Evolutionary conservation across 73 alveolate species (phyloP).

Genomic region (Tetrahymena elliotti): DNA sequence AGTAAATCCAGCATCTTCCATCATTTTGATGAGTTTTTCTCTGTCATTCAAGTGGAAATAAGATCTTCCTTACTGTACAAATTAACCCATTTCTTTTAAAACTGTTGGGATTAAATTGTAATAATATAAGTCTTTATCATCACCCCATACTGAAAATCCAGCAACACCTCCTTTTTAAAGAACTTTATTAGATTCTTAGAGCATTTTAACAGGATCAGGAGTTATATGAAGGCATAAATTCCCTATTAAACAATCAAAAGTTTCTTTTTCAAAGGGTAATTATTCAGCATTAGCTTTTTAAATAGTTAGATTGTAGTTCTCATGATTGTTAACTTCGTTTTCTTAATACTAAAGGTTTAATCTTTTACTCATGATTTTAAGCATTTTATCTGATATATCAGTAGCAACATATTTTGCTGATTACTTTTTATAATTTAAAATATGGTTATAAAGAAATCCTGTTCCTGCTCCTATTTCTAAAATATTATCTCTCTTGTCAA

Average conservation of each 20-base stretch:
- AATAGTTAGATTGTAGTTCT: neutral
- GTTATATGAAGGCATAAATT: slow-evolving; percentile 55
- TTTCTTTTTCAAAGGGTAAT: slow-evolving; percentile 42
- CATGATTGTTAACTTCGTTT: neutral
- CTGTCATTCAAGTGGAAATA: slow-evolving; percentile 12
- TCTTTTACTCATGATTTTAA: neutral
- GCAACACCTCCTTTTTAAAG: slow-evolving; percentile 33
- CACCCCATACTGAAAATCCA: slow-evolving; percentile 67
- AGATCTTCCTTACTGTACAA: slow-evolving; percentile 4
- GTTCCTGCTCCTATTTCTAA: neutral
- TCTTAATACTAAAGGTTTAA: neutral
- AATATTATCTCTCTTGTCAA: neutral
- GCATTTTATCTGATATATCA: neutral
- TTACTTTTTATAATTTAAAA: neutral
- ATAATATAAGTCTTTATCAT: slow-evolving; percentile 23
- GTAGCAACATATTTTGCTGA: neutral
- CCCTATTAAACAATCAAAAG: slow-evolving; percentile 52
- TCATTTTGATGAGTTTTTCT: neutral
- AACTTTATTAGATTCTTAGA: slow-evolving; percentile 54
- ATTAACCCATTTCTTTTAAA: neutral
- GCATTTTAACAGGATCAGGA: slow-evolving; percentile 39
- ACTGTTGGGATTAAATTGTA: neutral
- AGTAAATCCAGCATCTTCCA: slow-evolving; percentile 8
- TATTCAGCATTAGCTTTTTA: slow-evolving; percentile 40
- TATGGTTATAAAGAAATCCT: neutral